Evolutionary conservation across 345 rosid species (phyloP).

Genomic region (Citrus australasica): DNA sequence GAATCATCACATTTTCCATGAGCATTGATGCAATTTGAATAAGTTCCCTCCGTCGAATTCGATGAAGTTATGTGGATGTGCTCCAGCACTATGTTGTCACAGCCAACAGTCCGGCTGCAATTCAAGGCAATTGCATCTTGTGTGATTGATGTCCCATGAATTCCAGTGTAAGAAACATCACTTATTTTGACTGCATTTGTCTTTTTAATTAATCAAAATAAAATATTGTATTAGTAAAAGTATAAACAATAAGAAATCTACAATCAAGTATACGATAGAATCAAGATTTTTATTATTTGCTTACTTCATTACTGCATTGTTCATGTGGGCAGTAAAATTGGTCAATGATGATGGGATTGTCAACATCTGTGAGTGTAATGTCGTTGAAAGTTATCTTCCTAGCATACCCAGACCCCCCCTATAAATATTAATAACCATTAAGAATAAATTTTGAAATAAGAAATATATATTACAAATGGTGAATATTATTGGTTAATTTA

Average conservation of each 20-base stretch:
- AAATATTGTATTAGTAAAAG: neutral
- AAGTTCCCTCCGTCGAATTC: neutral
- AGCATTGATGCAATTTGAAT: slow-evolving; percentile 8
- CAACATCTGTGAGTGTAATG: slow-evolving; percentile 5
- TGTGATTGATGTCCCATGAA: slow-evolving; percentile 12
- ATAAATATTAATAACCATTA: neutral
- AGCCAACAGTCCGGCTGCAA: slow-evolving; percentile 8
- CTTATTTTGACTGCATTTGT: slow-evolving; percentile 10
- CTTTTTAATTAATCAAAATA: neutral
- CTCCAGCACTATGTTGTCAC: slow-evolving; percentile 1
- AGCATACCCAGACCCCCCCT: slow-evolving; percentile 23
- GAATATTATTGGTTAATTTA: neutral
- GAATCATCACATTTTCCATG: neutral
- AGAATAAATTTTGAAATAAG: neutral
- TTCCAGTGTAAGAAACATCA: slow-evolving; percentile 8
- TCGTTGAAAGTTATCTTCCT: slow-evolving; percentile 15
- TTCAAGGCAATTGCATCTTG: slow-evolving; percentile 5
- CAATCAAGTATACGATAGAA: neutral
- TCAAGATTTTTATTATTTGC: neutral
- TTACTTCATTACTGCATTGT: neutral
- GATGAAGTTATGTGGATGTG: slow-evolving; percentile 3
- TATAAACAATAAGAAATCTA: neutral
- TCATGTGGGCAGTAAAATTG: slow-evolving; percentile 15
- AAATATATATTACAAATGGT: neutral
- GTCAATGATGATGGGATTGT: slow-evolving; percentile 23